Evolutionary conservation across 345 rosid species (phyloP), one percentile per base, ranked within the genome.

Genomic region (Anastatica hierochuntica): DNA sequence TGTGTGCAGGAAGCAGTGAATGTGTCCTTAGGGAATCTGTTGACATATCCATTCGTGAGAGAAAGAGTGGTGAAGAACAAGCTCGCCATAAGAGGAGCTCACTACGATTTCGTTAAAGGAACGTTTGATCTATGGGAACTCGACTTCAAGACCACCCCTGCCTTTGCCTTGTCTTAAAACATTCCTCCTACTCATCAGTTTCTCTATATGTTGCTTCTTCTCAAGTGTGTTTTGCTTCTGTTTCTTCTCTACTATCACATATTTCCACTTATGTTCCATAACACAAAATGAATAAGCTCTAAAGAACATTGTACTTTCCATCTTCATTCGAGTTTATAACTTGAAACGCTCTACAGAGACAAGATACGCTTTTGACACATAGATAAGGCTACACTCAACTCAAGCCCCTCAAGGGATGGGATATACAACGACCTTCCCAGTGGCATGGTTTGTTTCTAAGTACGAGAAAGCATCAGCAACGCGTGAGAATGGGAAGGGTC

Each of bases 11-110:
- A 83, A 69, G 82, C 88, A 0, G 92, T 86, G 80, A 86, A 86
- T 46, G 83, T 83, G 47, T 86, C 92, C 0, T 63, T 86, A 17
- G 88, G 76, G 41, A 83, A 86, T 67, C 67, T 86, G 7, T 56
- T 86, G 70, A 77, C 95, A 7, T 86, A 86, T 46, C 86, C 95
- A 16, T 83, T 72, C 17, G 95, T 86, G 76, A 83, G 84, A 31
- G 82, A 86, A 43, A 72, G 72, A 4, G 81, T 73, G n/a, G 67
- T 70, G 71, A 76, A 73, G 57, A 79, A 79, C 14, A 58, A 58
- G 2, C 45, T 86, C 34, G 17, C 67, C 4, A 56, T 83, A 56
- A 79, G 79, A 63, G 95, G 95, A 14, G 95, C 84, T 33, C 80
- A 81, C 60, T 86, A 86, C 36, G 86, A 86, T 57, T 86, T 86